phyloP scores from a whole-genome alignment of 2,329 filamentous ascomycete genomes.

The Nothopassalora personata region DNA sequence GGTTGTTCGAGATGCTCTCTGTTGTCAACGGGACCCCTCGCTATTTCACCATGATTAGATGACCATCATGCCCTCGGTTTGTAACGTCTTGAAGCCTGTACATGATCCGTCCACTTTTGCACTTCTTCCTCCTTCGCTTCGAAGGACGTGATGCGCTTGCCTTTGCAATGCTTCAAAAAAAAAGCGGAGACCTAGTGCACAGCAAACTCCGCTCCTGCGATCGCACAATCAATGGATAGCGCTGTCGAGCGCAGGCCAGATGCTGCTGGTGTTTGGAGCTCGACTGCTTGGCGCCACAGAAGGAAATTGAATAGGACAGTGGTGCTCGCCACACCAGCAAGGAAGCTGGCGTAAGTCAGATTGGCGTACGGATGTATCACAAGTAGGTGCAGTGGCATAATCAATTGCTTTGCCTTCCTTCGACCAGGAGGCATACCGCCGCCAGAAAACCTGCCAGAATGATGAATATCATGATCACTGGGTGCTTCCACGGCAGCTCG shows the following conservation, averaged over 20 bases:
- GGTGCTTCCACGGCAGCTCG: slow-evolving; percentile 40
- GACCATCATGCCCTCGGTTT: no score
- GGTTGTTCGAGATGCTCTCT: no score
- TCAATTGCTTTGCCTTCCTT: slow-evolving; percentile 37
- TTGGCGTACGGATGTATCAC: slow-evolving; percentile 51
- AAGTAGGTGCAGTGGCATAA: slow-evolving; percentile 48
- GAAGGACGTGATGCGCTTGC: no score
- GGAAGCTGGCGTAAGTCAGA: slow-evolving; percentile 55
- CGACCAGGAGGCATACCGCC: slow-evolving; percentile 35
- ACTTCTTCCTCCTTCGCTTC: no score
- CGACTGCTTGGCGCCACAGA: slow-evolving; percentile 7
- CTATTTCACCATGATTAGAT: no score
- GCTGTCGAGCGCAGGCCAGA: slow-evolving; percentile 41
- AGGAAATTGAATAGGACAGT: slow-evolving; percentile 43
- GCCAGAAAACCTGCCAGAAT: slow-evolving; percentile 36
- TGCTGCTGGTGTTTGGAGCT: slow-evolving; percentile 26
- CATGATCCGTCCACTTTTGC: no score
- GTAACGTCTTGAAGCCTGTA: no score
- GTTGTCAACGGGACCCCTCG: no score
- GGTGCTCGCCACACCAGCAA: slow-evolving; percentile 57
- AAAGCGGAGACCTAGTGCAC: no score
- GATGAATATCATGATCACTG: slow-evolving; percentile 39
- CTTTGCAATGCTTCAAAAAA: no score
- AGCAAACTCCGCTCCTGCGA: no score
- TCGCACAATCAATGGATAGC: slow-evolving; percentile 41